These are phyloP conservation scores for Jacaranda copaia DNA, from an alignment of 257 asterid species.

Conservation along the genomic window DNA sequence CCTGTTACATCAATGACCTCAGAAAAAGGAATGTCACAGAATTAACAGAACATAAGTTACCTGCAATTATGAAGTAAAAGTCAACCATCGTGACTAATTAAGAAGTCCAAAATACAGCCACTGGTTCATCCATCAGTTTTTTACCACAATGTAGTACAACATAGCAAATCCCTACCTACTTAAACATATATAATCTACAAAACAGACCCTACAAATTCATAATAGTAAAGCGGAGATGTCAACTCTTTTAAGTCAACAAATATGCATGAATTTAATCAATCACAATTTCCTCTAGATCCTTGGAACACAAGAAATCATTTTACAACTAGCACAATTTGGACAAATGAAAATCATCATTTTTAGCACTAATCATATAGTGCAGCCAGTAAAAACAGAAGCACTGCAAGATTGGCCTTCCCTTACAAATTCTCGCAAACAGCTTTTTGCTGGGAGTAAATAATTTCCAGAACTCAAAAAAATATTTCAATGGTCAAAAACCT, in stretches of 20 bases:
- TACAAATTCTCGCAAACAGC: conserved; percentile 13
- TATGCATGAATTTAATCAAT: conserved; percentile 17
- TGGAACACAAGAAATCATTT: conserved; percentile 22
- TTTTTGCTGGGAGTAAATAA: background rate
- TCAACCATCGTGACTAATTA: conserved; percentile 26
- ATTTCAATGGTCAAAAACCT: background rate
- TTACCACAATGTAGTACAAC: background rate
- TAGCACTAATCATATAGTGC: conserved; percentile 17
- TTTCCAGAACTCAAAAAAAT: conserved; percentile 16
- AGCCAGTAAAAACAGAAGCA: conserved; percentile 17
- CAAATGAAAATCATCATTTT: conserved; percentile 16
- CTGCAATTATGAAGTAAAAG: conserved; percentile 38
- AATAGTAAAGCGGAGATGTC: background rate
- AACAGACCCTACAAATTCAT: conserved; percentile 9
- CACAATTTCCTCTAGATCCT: conserved; percentile 24
- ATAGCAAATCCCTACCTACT: conserved; percentile 22
- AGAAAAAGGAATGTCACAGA: background rate
- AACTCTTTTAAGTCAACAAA: conserved; percentile 20
- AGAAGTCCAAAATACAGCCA: background rate
- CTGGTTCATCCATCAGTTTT: background rate
- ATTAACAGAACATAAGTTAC: conserved; percentile 33
- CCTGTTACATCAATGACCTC: conserved; percentile 41
- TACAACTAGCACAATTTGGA: conserved; percentile 13
- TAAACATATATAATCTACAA: background rate
- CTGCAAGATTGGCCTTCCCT: conserved; percentile 18